These are phyloP conservation scores for Exophiala alcalophila DNA, from an alignment of 2,329 filamentous ascomycete species.

Conservation along the genomic window DNA sequence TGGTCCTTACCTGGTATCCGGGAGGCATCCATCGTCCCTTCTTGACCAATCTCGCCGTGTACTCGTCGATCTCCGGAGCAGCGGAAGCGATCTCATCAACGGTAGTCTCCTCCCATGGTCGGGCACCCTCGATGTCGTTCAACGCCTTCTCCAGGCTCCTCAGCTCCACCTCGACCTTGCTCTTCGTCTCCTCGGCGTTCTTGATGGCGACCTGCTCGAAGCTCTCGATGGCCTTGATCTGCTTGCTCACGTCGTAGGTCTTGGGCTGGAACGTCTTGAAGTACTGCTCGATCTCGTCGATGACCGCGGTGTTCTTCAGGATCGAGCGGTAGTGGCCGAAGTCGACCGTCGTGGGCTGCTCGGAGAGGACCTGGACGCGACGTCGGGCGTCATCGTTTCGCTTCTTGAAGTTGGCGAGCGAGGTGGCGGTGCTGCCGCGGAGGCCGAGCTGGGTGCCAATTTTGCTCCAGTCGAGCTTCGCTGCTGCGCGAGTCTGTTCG, in stretches of 20 bases:
- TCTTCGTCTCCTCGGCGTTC: conserved; percentile 96
- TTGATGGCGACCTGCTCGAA: conserved; percentile 96
- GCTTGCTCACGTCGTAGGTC: conserved; percentile 87
- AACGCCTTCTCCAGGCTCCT: conserved; percentile 90
- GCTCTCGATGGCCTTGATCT: conserved; percentile 96
- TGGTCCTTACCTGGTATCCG: conserved; percentile 84
- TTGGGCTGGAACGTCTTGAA: conserved; percentile 87
- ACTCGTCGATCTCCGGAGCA: conserved; percentile 95
- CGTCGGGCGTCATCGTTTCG: conserved; percentile 98
- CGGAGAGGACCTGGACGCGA: conserved; percentile 78
- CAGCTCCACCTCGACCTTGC: conserved; percentile 91
- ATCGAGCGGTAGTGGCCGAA: conserved; percentile 86
- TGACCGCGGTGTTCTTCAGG: conserved; percentile 92
- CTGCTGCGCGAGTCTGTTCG: conserved; percentile 85
- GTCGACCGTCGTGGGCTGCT: conserved; percentile 83
- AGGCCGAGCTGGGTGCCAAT: conserved; percentile 91
- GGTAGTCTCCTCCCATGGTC: conserved; percentile 95
- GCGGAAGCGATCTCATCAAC: conserved; percentile 94
- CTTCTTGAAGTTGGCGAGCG: conserved; percentile 97
- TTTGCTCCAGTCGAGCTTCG: conserved; percentile 99
- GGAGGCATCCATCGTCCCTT: conserved; percentile 98
- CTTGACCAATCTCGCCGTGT: conserved; percentile 88
- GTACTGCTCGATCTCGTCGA: conserved; percentile 97
- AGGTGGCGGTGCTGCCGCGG: conserved; percentile 85
- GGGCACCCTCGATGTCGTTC: conserved; percentile 93